Base-by-base conservation (phyloP, 78 protist genomes). In the Dictyostelium intermedium region DNA sequence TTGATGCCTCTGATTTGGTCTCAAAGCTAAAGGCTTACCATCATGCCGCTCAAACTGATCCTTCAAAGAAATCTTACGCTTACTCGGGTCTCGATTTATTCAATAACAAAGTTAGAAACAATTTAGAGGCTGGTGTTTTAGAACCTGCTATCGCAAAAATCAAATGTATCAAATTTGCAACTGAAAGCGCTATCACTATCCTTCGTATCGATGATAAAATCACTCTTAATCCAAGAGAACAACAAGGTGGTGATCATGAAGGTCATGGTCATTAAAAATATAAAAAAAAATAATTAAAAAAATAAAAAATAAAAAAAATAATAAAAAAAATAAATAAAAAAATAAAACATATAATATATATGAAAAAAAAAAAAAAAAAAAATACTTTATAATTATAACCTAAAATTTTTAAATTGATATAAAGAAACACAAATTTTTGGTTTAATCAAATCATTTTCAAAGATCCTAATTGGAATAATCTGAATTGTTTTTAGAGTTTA, bases 171-270 rank as follows among this genome's bases (percentile, higher is more conserved):
- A 85, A 97, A 83, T 98, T 98, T 70, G 99, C 99, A 79, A 99
- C 99, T 23, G 99, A 99, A 96, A 99, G 99, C 4, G 99, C 99
- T 60, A 97, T 99, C 72, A 96, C 99, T 23, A 98, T 99, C 53
- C 97, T 99, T 16, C 95, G 99, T 47, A 98, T 99, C 43, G 99
- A 99, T 87, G 99, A 99, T 83, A 47, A 96, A 78, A 98, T 99
- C 92, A 97, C 97, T 86, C 50, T 98, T 35, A 45, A 27, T 66
- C 98, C 98, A 23, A 96, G 79, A 73, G 84, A 84, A 66, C 32
- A 35, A 23, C 63, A 43, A 41, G 81, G 81, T 73, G 60, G 25
- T 41, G 82, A 77, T 23, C 79, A 72, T 72, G 91, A 80, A 7
- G 86, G 39, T 13, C 92, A 86, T 77, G 93, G 80, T 43, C 93